phyloP scores from a whole-genome alignment of 2,329 filamentous ascomycete genomes.

The Hirsutella rhossiliensis region DNA sequence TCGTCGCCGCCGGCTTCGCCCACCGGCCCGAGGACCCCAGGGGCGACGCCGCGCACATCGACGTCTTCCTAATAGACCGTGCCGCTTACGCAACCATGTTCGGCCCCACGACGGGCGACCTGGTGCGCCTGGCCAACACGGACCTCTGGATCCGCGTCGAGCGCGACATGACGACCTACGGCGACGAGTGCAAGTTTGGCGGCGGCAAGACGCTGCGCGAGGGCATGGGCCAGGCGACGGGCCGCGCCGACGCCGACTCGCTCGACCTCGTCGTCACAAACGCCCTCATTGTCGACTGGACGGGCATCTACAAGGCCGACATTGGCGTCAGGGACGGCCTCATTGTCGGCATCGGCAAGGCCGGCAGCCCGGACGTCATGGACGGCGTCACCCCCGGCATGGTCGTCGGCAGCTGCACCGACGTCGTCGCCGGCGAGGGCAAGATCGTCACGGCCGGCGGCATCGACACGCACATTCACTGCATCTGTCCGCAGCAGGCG shows the following conservation, averaged over 20 bases:
- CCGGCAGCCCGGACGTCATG: slow-evolving; percentile 96
- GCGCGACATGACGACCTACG: slow-evolving; percentile 71
- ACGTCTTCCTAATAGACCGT: slow-evolving; percentile 60
- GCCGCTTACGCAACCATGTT: slow-evolving; percentile 80
- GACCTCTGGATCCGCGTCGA: slow-evolving; percentile 88
- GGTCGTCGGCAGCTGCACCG: slow-evolving; percentile 78
- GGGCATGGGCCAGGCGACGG: slow-evolving; percentile 89
- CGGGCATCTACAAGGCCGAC: slow-evolving; percentile 90
- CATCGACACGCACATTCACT: slow-evolving; percentile 83
- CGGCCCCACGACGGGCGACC: slow-evolving; percentile 79
- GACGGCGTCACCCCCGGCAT: slow-evolving; percentile 68
- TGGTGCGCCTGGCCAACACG: slow-evolving; percentile 70
- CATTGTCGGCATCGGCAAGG: slow-evolving; percentile 85
- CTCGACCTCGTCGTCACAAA: slow-evolving; percentile 84
- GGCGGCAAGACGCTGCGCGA: slow-evolving; percentile 89
- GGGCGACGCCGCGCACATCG: slow-evolving; percentile 38
- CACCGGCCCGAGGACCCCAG: slow-evolving; percentile 55
- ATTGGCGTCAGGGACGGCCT: slow-evolving; percentile 83
- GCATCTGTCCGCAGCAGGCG: slow-evolving; percentile 89
- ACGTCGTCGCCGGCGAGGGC: slow-evolving; percentile 82
- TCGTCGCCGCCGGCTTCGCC: slow-evolving; percentile 66
- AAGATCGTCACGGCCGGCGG: slow-evolving; percentile 87
- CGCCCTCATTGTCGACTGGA: slow-evolving; percentile 81
- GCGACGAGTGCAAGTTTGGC: slow-evolving; percentile 91
- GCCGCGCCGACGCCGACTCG: slow-evolving; percentile 56